phyloP scores from a whole-genome alignment of 1,139 yeast genomes.

The Candida mesenterica region DNA sequence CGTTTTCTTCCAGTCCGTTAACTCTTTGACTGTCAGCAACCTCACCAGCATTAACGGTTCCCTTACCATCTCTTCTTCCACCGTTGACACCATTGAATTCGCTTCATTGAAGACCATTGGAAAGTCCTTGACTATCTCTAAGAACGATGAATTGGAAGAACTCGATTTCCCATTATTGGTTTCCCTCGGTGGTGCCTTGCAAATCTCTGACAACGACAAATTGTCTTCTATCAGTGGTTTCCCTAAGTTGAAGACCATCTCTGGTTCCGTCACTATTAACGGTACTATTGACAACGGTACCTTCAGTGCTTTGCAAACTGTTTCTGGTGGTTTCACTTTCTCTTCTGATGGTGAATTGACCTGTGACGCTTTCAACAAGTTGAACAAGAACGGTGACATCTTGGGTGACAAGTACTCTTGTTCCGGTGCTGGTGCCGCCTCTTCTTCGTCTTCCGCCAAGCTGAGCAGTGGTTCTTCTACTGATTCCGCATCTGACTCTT shows the following conservation, averaged over 20 bases:
- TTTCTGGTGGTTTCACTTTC: conserved; percentile 88
- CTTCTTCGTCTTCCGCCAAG: conserved; percentile 52
- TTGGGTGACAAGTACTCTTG: conserved; percentile 89
- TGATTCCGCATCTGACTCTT: conserved; percentile 24
- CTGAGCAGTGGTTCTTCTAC: conserved; percentile 31
- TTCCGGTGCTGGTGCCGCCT: conserved; percentile 64
- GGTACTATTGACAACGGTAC: conserved; percentile 84
- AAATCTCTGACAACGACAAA: conserved; percentile 76
- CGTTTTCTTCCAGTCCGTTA: conserved; percentile 76
- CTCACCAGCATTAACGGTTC: conserved; percentile 76
- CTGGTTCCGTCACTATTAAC: conserved; percentile 80
- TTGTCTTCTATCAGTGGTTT: conserved; percentile 69
- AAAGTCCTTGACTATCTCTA: conserved; percentile 72
- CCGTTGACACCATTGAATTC: conserved; percentile 57
- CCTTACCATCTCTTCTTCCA: conserved; percentile 68
- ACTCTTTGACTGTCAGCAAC: conserved; percentile 67
- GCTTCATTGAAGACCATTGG: conserved; percentile 63
- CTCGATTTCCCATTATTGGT: conserved; percentile 70
- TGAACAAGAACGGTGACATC: conserved; percentile 71
- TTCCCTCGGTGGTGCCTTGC: conserved; percentile 83
- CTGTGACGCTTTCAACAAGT: conserved; percentile 71
- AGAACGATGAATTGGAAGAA: conserved; percentile 70
- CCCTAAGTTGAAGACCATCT: conserved; percentile 67
- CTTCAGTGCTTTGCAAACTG: conserved; percentile 67
- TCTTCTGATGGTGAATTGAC: conserved; percentile 76